Evolutionary conservation across 768 basidiomycete species (phyloP), one percentile per base, ranked within the genome.

Genomic region (Suillus subluteus): DNA sequence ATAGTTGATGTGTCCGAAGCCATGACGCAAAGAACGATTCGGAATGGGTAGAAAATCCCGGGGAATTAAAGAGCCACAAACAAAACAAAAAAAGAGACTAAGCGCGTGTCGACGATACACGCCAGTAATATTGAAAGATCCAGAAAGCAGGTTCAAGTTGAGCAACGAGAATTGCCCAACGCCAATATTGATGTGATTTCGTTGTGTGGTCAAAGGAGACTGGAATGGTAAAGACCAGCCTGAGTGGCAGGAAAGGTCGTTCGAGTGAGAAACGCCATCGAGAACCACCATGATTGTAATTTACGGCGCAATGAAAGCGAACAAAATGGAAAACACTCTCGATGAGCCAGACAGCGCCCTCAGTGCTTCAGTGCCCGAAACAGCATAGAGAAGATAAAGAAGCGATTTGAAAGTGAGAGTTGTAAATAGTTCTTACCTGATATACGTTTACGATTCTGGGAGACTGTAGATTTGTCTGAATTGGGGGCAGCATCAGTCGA

Each of bases 401-500:
- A 35, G 4, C 18, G 2, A 21, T 6, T 55, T 21, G 11, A 56
- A 35, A 56, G 21, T 12, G 32, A 56, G 32, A 35, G 32, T 18
- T 0, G 30, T 30, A 2, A 54, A 30, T 32, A 32, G 7, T 12
- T 46, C 65, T 18, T 43, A 66, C 65, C 65, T 66, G 65, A 48
- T 35, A 21, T 43, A 38, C 62, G 65, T 40, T 44, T 63, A 40
- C 48, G 48, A 52, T 55, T 62, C 61, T n/a, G 46, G 37, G 62
- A 41, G 37, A 30, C 12, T 26, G 26, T 6, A 15, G 44, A 18
- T 58, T 59, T 65, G 11, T 65, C 64, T 23, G 65, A 26, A 11
- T 32, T n/a, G 32, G 7, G 32, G 58, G 30, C 13, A 30, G 59
- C 21, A 18, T 30, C 63, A 15, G 56, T 37, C 4, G 52, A 55